Evolutionary conservation across 31 red algal species (phyloP), one percentile per base, ranked within the genome.

Genomic region (Asparagopsis taxiformis): DNA sequence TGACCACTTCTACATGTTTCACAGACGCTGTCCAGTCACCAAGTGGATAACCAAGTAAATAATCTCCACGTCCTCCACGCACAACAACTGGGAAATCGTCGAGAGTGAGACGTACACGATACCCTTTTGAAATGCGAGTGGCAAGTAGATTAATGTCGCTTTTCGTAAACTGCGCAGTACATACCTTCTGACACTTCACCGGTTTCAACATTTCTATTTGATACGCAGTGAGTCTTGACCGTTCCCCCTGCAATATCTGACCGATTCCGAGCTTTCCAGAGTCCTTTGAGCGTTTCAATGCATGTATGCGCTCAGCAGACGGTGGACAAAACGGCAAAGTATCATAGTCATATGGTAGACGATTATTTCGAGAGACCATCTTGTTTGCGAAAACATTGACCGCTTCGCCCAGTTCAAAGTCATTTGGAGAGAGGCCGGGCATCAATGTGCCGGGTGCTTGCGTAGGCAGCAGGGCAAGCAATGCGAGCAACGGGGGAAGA

Each of bases 11-110:
- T 16, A 90, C 22, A 33, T 53, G 33, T 25, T 37, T 61, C 7
- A 74, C 75, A 0, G 15, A 13, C 1, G 62, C 76, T 2, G 64
- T 65, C 43, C 1, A 33, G 39, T 62, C 50, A 5, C 91, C 91
- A 3, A 94, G 51, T 21, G 91, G 91, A 44, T 88, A 87, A 30
- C 87, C 87, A 11, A 81, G 77, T 15, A 51, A 52, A 59, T 91
- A 91, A 1, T 43, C 77, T 20, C 75, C 69, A 30, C 71, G 50
- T 10, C 59, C 23, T 1, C 41, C 60, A 39, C 91, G 66, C 24
- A 77, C 77, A 11, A 94, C 84, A n/a, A 91, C 77, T 4, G 93
- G 93, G 19, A 97, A 43, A 28, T 92, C 86, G 52, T 97, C 93
- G 6, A 97, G 46, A 25, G 75, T 72, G 1, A 97, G 93, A 22